A percentile compares a stretch with the other conserved stretches of the same genome.
Evolutionary conservation across 331 rosid genomes (phyloP).

Genomic region (Quercus tomentella): DNA sequence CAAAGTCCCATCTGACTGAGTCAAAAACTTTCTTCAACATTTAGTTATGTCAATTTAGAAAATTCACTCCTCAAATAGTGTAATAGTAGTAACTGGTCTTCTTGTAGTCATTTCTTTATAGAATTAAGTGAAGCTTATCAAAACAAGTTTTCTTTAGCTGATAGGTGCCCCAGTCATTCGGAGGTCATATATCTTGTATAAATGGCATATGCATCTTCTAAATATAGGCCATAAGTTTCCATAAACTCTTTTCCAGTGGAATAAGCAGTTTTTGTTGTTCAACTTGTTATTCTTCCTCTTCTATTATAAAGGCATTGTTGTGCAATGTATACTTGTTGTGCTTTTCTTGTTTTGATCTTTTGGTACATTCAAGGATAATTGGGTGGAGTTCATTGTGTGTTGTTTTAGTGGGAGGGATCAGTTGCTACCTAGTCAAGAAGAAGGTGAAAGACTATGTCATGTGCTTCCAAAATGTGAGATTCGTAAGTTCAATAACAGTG

Average conservation of each 20-base stretch:
- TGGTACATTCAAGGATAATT: constrained; percentile 11
- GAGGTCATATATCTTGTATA: neutral
- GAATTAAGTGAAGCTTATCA: neutral
- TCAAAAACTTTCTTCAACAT: no score
- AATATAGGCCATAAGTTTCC: neutral
- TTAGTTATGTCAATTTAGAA: neutral
- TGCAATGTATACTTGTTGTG: neutral
- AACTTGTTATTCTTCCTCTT: neutral
- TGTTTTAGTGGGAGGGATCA: constrained; percentile 64
- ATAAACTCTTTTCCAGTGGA: neutral
- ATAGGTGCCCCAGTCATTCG: neutral
- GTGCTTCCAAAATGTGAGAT: constrained; percentile 49
- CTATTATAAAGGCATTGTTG: neutral
- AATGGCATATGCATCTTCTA: neutral
- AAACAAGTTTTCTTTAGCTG: neutral
- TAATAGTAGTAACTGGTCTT: neutral
- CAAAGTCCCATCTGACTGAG: no score
- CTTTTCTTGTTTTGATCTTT: constrained; percentile 14
- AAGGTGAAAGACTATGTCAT: constrained; percentile 52
- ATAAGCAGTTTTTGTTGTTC: neutral
- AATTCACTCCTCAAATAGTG: neutral
- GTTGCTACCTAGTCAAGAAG: constrained; percentile 65
- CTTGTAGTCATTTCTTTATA: neutral
- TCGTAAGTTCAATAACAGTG: constrained; percentile 55
- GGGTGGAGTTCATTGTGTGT: constrained; percentile 35